A percentile compares a stretch with the other conserved stretches of the same genome.
Conservation (phyloP, 257 asterid genomes). For the Solanum clarkiae region DNA sequence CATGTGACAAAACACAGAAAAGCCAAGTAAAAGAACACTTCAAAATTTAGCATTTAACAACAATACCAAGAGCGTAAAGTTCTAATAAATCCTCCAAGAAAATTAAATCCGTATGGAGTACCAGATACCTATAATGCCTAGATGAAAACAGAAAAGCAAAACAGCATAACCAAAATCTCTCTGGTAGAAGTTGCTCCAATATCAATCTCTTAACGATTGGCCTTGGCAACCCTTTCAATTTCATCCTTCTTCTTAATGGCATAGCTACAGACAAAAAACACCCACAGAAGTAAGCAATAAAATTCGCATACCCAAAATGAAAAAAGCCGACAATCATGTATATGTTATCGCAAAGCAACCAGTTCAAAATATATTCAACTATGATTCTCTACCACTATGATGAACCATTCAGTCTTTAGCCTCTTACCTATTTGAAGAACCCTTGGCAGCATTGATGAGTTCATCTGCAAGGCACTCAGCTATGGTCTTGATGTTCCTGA, state of each 20-base stretch:
- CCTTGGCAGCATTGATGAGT: constrained; percentile 77
- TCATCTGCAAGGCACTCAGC: constrained; percentile 10
- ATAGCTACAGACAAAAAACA: constrained; percentile 31
- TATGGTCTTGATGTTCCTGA: constrained; percentile 58
- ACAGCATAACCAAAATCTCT: constrained; percentile 4
- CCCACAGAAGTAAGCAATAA: neutral
- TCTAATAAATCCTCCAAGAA: neutral
- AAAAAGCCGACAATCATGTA: neutral
- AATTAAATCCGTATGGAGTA: neutral
- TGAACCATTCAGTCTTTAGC: neutral
- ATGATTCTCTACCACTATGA: neutral
- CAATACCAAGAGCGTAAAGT: constrained; percentile 5
- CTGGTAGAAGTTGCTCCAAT: neutral
- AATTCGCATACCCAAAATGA: neutral
- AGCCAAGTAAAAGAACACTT: neutral
- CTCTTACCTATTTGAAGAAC: constrained; percentile 61
- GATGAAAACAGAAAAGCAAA: neutral
- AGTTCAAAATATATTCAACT: neutral
- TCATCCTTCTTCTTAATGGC: constrained; percentile 89
- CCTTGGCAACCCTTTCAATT: constrained; percentile 92
- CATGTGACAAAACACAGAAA: neutral
- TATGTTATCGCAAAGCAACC: neutral
- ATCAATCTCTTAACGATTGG: constrained; percentile 46
- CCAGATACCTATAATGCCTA: neutral
- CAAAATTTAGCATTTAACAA: constrained; percentile 13